These are phyloP conservation scores for Arthrobotrys conoides DNA, from an alignment of 2,329 filamentous ascomycete genomes.

Conservation along the genomic window DNA sequence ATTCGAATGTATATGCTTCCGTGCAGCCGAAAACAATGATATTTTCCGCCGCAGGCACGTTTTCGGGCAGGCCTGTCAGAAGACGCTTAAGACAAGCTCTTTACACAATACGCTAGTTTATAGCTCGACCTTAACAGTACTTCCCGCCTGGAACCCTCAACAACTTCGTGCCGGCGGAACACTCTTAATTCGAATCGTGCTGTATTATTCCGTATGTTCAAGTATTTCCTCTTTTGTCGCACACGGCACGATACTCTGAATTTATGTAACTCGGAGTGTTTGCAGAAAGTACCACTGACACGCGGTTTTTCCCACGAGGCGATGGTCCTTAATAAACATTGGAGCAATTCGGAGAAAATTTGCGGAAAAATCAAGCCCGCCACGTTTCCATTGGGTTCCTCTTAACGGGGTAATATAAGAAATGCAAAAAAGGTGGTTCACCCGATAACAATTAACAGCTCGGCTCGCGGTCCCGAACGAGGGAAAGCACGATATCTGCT, in stretches of 20 bases:
- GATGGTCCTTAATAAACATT: slow-evolving; percentile 54
- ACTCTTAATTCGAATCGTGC: not conserved
- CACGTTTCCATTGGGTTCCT: slow-evolving; percentile 60
- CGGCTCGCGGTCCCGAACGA: slow-evolving; percentile 61
- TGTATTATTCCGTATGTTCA: slow-evolving; percentile 6
- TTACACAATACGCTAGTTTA: too few relatives aligned
- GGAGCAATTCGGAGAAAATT: slow-evolving; percentile 61
- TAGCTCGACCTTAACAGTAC: slow-evolving; percentile 13
- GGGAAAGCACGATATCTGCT: slow-evolving; percentile 61
- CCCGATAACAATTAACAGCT: slow-evolving; percentile 60
- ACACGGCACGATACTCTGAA: slow-evolving; percentile 32
- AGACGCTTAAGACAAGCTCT: slow-evolving; percentile 17
- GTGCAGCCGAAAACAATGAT: slow-evolving; percentile 60
- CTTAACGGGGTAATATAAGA: slow-evolving; percentile 57
- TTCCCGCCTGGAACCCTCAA: slow-evolving; percentile 3
- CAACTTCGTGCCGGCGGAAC: slow-evolving; percentile 14
- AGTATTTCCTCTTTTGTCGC: slow-evolving; percentile 25
- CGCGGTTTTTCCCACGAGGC: slow-evolving; percentile 42
- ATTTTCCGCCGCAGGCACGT: slow-evolving; percentile 60
- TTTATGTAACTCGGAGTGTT: slow-evolving; percentile 41
- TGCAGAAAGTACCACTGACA: slow-evolving; percentile 44
- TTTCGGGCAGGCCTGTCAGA: slow-evolving; percentile 55
- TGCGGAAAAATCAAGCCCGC: slow-evolving; percentile 62
- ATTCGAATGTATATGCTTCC: slow-evolving; percentile 51
- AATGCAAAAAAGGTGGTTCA: slow-evolving; percentile 45